phyloP scores from a whole-genome alignment of 169 alveolate species.

The Cryptosporidium sp. region DNA sequence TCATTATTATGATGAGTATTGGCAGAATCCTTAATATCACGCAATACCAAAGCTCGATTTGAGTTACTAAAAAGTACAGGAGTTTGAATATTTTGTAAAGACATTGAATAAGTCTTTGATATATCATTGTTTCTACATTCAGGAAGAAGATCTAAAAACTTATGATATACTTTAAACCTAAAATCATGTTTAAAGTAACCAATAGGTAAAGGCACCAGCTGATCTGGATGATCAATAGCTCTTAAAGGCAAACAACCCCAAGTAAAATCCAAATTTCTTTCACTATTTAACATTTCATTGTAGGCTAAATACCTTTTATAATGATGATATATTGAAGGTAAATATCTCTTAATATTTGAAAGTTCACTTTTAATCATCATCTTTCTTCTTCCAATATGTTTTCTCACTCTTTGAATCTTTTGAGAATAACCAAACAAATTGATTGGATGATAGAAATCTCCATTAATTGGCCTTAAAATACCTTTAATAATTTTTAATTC shows the following conservation, averaged over 20 bases:
- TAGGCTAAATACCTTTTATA: slow-evolving; percentile 8
- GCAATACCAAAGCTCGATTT: slow-evolving; percentile 22
- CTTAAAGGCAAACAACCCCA: slow-evolving; percentile 92
- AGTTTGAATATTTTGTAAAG: neutral
- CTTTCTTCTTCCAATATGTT: slow-evolving; percentile 17
- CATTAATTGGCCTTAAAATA: slow-evolving; percentile 24
- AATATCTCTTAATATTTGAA: neutral
- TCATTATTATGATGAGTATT: too few species aligned
- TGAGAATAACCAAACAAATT: slow-evolving; percentile 21
- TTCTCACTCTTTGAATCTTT: slow-evolving; percentile 1
- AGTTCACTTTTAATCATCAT: neutral
- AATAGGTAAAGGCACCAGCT: slow-evolving; percentile 89
- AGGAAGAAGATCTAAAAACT: slow-evolving; percentile 55
- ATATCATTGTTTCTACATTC: slow-evolving; percentile 3
- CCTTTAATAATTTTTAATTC: neutral
- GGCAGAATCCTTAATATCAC: neutral
- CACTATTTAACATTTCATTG: slow-evolving; percentile 60
- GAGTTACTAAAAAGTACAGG: slow-evolving; percentile 22
- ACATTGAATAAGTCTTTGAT: slow-evolving; percentile 23
- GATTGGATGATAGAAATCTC: slow-evolving; percentile 62
- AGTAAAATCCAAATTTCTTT: slow-evolving; percentile 81
- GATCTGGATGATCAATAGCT: slow-evolving; percentile 88
- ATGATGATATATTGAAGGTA: neutral
- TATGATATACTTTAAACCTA: slow-evolving; percentile 60
- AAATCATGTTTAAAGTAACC: slow-evolving; percentile 81